These are phyloP conservation scores for Orychophragmus violaceus DNA, from an alignment of 345 rosid genomes.

Conservation along the genomic window DNA sequence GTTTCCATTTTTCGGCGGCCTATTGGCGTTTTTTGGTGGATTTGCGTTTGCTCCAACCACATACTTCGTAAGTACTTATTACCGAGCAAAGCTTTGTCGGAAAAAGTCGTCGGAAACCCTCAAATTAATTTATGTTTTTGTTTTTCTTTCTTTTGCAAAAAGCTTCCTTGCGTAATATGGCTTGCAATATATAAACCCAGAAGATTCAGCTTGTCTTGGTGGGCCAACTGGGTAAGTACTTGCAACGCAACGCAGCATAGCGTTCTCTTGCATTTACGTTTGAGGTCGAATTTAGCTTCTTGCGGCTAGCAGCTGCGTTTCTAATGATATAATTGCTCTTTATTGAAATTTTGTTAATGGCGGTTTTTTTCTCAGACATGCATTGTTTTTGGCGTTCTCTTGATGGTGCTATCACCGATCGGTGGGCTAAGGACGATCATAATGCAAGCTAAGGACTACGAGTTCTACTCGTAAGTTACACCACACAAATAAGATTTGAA, in stretches of 20 bases:
- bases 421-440: slow-evolving; percentile 75
- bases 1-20: slow-evolving; percentile 71
- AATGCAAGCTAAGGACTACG: slow-evolving; percentile 41
- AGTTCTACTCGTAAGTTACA: slow-evolving; percentile 48
- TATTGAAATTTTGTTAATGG: not conserved
- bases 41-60: slow-evolving; percentile 83
- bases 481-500: not conserved
- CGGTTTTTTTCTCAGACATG: slow-evolving; percentile 46
- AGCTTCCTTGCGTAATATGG: slow-evolving; percentile 87
- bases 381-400: slow-evolving; percentile 45
- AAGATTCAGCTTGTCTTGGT: slow-evolving; percentile 63
- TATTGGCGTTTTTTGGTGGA: slow-evolving; percentile 67
- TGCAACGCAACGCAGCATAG: not conserved
- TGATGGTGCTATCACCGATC: slow-evolving; percentile 67
- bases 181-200: slow-evolving; percentile 61
- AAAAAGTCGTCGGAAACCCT: no score
- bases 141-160: slow-evolving; percentile 10
- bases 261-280: not conserved
- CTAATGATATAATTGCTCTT: not conserved
- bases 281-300: not conserved
- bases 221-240: slow-evolving; percentile 54
- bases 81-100: no score
- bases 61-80: slow-evolving; percentile 74
- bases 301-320: not conserved
- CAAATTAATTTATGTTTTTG: not conserved